These are phyloP conservation scores for Chondrus crispus DNA, from an alignment of 23 red algal genomes.

Conservation along the genomic window DNA sequence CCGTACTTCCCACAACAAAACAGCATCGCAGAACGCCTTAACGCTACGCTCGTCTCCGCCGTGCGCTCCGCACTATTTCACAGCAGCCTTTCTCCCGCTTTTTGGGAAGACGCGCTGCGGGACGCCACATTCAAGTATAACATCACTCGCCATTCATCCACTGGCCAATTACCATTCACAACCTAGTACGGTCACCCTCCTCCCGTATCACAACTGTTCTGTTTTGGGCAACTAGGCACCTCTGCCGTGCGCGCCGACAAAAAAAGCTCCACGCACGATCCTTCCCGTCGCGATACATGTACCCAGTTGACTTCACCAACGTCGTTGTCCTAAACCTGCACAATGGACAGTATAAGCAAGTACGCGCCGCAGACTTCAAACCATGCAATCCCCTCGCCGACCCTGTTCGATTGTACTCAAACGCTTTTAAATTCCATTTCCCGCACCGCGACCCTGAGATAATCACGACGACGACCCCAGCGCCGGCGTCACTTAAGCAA, in stretches of 20 bases:
- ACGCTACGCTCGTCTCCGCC: neutral
- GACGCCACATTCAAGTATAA: neutral
- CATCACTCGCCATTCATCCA: neutral
- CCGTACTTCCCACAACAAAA: neutral
- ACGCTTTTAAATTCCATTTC: neutral
- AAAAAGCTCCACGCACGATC: too few relatives aligned
- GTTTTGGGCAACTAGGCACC: neutral
- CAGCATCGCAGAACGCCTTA: neutral
- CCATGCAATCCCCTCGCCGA: neutral
- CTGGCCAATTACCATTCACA: neutral
- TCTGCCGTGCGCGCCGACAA: too few relatives aligned
- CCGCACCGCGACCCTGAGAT: neutral
- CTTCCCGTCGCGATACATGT: too few relatives aligned
- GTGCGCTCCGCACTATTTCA: neutral
- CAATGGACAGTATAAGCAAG: neutral
- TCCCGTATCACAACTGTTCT: neutral
- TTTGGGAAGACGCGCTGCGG: neutral
- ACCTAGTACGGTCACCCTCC: neutral
- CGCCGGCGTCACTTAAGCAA: neutral
- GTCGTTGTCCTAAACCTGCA: neutral
- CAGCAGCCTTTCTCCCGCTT: neutral
- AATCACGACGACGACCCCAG: neutral
- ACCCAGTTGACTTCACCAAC: too few relatives aligned
- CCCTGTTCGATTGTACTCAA: neutral
- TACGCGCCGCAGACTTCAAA: constrained; percentile 16